Percentiles rank a stretch among this genome's conserved stretches.
These are phyloP conservation scores for Rheum nobile DNA, from an alignment of 148 eudicot species.

Conservation along the genomic window DNA sequence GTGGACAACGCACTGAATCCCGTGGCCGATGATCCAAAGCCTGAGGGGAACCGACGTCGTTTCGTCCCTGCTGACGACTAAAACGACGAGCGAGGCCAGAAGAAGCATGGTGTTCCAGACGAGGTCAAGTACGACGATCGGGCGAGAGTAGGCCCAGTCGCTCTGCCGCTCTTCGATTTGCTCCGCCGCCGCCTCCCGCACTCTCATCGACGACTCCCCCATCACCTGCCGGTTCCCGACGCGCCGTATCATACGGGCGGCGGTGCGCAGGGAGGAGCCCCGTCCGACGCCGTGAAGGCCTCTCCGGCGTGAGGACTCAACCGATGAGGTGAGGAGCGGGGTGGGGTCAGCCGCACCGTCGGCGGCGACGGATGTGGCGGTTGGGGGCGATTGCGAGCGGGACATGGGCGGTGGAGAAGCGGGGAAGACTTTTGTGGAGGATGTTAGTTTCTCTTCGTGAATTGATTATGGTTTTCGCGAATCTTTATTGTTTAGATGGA, in stretches of 20 bases:
- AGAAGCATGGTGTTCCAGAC: conserved; percentile 56
- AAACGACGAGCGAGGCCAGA: conserved; percentile 21
- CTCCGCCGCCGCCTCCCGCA: conserved; percentile 65
- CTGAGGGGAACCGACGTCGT: conserved; percentile 45
- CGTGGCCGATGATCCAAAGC: conserved; percentile 68
- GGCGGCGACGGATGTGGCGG: neutral
- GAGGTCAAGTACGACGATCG: conserved; percentile 49
- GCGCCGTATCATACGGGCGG: conserved; percentile 51
- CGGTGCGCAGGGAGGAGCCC: conserved; percentile 40
- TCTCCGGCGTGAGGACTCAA: neutral
- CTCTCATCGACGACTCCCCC: conserved; percentile 57
- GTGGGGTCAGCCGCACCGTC: conserved; percentile 18
- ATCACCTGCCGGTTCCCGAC: conserved; percentile 49
- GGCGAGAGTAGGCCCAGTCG: conserved; percentile 69
- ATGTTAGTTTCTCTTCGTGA: neutral
- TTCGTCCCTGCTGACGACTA: conserved; percentile 38
- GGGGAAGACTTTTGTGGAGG: neutral
- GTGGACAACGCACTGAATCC: conserved; percentile 54
- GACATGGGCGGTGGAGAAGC: neutral
- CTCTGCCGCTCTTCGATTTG: conserved; percentile 62
- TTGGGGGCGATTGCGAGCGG: conserved; percentile 15
- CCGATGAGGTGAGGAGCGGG: conserved; percentile 32
- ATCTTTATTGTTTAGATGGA: neutral
- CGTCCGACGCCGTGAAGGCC: neutral
- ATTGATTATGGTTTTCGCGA: neutral